Evolutionary conservation across 1,139 yeast genomes (phyloP), one percentile per base, ranked within the genome.

Genomic region (Waltiozyma sp.): DNA sequence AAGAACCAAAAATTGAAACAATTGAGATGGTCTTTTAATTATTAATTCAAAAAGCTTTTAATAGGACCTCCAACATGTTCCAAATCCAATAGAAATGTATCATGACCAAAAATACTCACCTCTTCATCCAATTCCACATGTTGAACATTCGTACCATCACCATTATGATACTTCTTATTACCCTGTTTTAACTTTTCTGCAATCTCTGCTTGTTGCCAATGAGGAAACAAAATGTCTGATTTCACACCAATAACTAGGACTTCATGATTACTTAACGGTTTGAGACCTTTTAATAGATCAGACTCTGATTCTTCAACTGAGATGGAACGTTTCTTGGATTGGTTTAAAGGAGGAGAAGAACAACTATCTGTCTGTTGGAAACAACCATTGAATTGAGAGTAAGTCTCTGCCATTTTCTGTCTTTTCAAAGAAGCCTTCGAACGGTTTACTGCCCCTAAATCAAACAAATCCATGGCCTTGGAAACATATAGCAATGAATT

Each of bases 391-490:
- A 11, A 18, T 35, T 18, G 23, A 13, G 19, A 13, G 10, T 35
- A 35, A 13, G 37, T 19, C 6, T 35, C 23, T 69, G 5, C 75
- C 3, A 13, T 64, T 40, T 59, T 63, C 8, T 43, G 36, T 51
- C 82, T 64, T 28, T 67, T 70, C 3, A 52, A 50, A 1, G 47
- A 41, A 6, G 86, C 80, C 42, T 63, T 64, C 2, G 55, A 44
- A 48, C 80, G 65, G 48, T 73, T 72, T 11, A 57, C 55, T 3
- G 50, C 49, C n/a, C 95, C 84, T 55, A 88, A 66, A 58, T 88
- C 96, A 62, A 89, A 89, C 56, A 88, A 65, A 60, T 88, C 97
- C 97, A 89, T 88, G 1, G 96, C 95, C 60, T 89, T 88, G 50
- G 89, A 84, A 14, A 88, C 78, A 59, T 88, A 88, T 40, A 88